Percentiles rank a stretch among this genome's conserved stretches.
Evolutionary conservation across 805 yeast genomes (phyloP).

Genomic region (Hanseniaspora clermontiae): DNA sequence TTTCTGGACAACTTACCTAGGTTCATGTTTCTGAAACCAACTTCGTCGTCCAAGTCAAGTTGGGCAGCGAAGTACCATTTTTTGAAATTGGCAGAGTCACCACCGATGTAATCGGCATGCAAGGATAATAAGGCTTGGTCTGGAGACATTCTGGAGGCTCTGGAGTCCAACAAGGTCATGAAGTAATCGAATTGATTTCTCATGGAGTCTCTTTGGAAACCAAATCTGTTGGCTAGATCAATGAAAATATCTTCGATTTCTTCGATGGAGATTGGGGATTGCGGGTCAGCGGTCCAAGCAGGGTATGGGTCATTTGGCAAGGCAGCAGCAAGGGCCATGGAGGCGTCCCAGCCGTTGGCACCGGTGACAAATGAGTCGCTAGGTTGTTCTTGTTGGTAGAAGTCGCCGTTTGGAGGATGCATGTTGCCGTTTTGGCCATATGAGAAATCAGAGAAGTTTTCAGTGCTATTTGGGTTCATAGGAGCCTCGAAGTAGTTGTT

Average conservation of each 20-base stretch:
- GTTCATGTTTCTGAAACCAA: constrained; percentile 72
- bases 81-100: constrained; percentile 72
- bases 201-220: constrained; percentile 88
- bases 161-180: constrained; percentile 70
- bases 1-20: constrained; percentile 64
- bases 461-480: constrained; percentile 36
- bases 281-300: constrained; percentile 97
- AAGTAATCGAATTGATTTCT: constrained; percentile 82
- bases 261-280: constrained; percentile 71
- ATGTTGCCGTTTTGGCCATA: constrained; percentile 38
- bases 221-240: constrained; percentile 70
- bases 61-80: constrained; percentile 87
- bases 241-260: constrained; percentile 79
- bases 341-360: constrained; percentile 20
- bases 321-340: constrained; percentile 40
- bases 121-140: constrained; percentile 71
- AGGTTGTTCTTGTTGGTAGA: constrained; percentile 76
- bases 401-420: constrained; percentile 52
- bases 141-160: constrained; percentile 81
- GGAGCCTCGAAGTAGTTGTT: constrained; percentile 20
- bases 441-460: constrained; percentile 55
- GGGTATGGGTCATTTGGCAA: constrained; percentile 90
- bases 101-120: constrained; percentile 82
- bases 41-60: constrained; percentile 70
- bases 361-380: constrained; percentile 47